These are phyloP conservation scores for Phragmites australis DNA, from an alignment of 176 grass and related monocot species.

Conservation along the genomic window DNA sequence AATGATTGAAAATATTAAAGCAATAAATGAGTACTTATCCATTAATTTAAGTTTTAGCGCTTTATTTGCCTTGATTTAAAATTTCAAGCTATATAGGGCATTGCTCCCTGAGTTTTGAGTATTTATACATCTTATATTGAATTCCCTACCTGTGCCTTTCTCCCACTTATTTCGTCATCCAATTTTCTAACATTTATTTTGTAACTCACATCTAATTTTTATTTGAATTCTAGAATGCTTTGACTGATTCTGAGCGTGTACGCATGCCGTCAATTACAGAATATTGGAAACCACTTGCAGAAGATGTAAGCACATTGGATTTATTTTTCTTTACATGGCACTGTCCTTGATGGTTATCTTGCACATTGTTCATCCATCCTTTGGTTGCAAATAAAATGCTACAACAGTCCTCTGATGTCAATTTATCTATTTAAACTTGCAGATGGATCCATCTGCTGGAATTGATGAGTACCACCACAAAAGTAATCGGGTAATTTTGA, in stretches of 20 bases:
- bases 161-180: not conserved
- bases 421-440: constrained; percentile 37
- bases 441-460: constrained; percentile 91
- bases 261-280: constrained; percentile 76
- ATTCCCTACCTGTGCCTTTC: not conserved
- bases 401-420: constrained; percentile 5
- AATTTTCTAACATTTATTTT: not conserved
- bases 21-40: not conserved
- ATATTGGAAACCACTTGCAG: constrained; percentile 95
- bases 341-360: not conserved
- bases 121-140: not conserved
- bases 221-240: constrained; percentile 61
- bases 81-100: not conserved
- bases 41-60: not conserved
- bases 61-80: not conserved
- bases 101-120: not conserved
- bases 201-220: constrained; percentile 20
- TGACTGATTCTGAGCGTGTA: constrained; percentile 74
- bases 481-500: constrained; percentile 85
- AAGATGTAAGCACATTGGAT: constrained; percentile 69
- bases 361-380: not conserved
- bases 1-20: not conserved
- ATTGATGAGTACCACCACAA: constrained; percentile 98
- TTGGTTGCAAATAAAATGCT: constrained; percentile 4
- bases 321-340: not conserved